Evolutionary conservation across 768 basidiomycete genomes (phyloP), one percentile per base, ranked within the genome.

Genomic region (Leccinum truebloodii): DNA sequence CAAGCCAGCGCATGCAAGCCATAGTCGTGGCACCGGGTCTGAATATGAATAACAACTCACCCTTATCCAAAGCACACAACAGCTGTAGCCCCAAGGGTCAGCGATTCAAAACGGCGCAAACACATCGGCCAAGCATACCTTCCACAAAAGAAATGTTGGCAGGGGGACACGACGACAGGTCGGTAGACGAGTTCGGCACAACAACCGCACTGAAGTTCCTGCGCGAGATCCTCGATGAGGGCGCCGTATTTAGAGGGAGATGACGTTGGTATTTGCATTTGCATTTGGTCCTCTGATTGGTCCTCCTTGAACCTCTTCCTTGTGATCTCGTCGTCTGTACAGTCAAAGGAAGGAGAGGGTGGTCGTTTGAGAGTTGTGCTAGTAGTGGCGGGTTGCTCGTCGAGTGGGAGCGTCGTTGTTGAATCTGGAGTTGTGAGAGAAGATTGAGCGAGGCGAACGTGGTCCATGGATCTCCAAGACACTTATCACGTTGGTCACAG

Each of bases 131-230:
- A 37, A 53, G 66, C 76, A 60, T 74, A 92, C 90, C 92, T 92
- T 73, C 92, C 92, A 68, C 92, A 94, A 71, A 93, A 94, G 80
- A 90, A 92, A 79, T 94, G 92, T 66, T 93, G 90, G 72, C 92
- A 94, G 32, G 92, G 92, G 37, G 83, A 80, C 55, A 94, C 89
- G 30, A 92, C 77, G 16, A 94, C 92, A 3, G 92, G 92, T 61
- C 84, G 80, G 74, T 94, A 92, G 60, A 90, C 86, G 48, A 94
- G 79, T 59, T 85, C 92, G 18, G 90, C 83, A 73, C 92, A 94
- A 71, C 92, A 94, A 22, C 90, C 92, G 66, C 92, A 94, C 64
- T 91, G 87, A 44, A 94, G 80, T 70, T 93, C 91, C 68, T 89
- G 80, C 28, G 81, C 83, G 57, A 92, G 75, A 65, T 88, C 83